Evolutionary conservation across 2,329 filamentous ascomycete genomes (phyloP), one percentile per base, ranked within the genome.

Genomic region (Pseudogymnoascus sp.): DNA sequence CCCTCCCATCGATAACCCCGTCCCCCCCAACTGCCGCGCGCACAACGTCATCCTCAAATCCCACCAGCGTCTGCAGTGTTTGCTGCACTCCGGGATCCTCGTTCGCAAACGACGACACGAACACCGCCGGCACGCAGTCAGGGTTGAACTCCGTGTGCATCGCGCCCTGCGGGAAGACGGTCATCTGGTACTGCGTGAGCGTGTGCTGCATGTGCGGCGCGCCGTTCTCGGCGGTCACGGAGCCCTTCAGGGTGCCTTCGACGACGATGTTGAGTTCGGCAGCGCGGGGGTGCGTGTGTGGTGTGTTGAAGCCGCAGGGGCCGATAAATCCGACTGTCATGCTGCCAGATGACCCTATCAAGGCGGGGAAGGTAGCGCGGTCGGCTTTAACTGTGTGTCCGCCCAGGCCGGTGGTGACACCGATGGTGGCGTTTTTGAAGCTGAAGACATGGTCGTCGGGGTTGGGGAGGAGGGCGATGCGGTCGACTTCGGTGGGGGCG

Each of bases 261-360:
- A 68, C 66, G 35, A 64, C 62, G 59, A 68, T 53, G 62, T 65
- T 65, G 38, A 67, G 62, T 62, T 68, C 66, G 21, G 65, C 65
- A 53, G 35, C 63, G 62, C 66, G 66, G 68, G 74, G 17, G 70
- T 75, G 68, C 71, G 73, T 63, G 76, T 71, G 42, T 70, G 75
- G 66, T 72, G 77, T 29, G 61, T 68, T 68, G 62, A 68, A 65
- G 61, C 66, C 66, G 53, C 66, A 68, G 59, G 75, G 73, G 42
- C 73, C 74, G 60, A 77, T 69, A 67, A 75, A 76, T 61, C 74
- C 75, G 13, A 76, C 65, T 19, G 72, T 72, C 64, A 72, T 72
- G 53, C 69, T 68, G 35, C 74, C 68, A 29, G 71, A 72, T 1
- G 72, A 75, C 61, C 71, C 69, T 46, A 73, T 71, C 13, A 77